Conservation (phyloP, 768 basidiomycete species). For the Russula abietina region DNA sequence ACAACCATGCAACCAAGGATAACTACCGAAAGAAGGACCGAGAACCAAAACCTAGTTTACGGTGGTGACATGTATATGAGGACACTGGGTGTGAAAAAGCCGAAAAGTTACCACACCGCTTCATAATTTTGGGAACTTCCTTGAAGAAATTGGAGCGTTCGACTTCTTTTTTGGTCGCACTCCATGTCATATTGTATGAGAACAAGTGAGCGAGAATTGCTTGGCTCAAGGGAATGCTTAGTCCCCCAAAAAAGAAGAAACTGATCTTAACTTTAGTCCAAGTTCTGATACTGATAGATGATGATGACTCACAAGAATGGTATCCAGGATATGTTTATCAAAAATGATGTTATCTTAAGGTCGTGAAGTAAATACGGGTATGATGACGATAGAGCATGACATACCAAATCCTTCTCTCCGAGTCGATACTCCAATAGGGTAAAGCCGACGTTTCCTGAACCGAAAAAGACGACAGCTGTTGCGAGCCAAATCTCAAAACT, state of each 20-base stretch:
- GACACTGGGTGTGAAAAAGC: background rate
- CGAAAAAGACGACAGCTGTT: slow-evolving; percentile 70
- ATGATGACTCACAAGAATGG: slow-evolving; percentile 37
- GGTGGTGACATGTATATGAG: background rate
- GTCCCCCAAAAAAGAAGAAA: slow-evolving; percentile 75
- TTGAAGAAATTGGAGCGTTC: slow-evolving; percentile 87
- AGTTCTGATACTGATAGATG: background rate
- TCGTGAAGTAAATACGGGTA: background rate
- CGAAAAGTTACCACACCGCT: slow-evolving; percentile 35
- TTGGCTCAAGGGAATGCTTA: slow-evolving; percentile 62
- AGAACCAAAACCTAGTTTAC: slow-evolving; percentile 49
- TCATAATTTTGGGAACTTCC: slow-evolving; percentile 79
- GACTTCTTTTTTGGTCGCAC: slow-evolving; percentile 77
- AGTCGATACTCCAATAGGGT: slow-evolving; percentile 68
- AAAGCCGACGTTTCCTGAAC: slow-evolving; percentile 65
- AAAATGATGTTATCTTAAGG: slow-evolving; percentile 27
- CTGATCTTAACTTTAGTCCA: slow-evolving; percentile 31
- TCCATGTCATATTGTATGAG: slow-evolving; percentile 75
- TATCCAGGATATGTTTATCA: slow-evolving; percentile 35
- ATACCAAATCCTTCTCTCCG: slow-evolving; percentile 37
- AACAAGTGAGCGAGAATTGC: slow-evolving; percentile 66
- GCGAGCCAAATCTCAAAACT: slow-evolving; percentile 79
- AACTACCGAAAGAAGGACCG: slow-evolving; percentile 49
- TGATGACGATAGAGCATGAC: background rate
- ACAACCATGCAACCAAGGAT: slow-evolving; percentile 54